phyloP scores from a whole-genome alignment of 805 yeast genomes.

The Hanseniaspora occidentalis region DNA sequence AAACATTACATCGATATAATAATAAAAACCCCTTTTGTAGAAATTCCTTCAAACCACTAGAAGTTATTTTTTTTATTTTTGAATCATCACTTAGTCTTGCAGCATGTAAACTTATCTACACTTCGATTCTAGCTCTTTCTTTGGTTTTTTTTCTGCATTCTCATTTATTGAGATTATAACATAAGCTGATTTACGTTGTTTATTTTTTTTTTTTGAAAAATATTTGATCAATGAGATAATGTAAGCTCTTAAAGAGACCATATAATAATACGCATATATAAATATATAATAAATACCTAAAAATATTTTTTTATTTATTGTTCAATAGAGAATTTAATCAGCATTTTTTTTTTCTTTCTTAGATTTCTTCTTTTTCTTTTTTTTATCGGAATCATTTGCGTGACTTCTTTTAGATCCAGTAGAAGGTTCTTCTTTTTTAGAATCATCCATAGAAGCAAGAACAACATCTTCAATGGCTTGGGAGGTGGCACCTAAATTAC shows the following conservation, averaged over 20 bases:
- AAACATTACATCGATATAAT: neutral
- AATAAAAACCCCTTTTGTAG: too few species aligned
- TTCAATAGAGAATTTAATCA: neutral
- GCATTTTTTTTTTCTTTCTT: conserved; percentile 6
- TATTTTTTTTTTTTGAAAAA: neutral
- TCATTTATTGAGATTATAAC: too few species aligned
- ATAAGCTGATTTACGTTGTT: too few species aligned
- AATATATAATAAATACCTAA: neutral
- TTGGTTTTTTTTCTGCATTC: too few species aligned
- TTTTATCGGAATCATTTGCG: conserved; percentile 6
- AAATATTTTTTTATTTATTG: neutral
- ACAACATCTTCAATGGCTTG: conserved; percentile 3
- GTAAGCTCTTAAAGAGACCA: neutral
- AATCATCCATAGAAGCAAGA: conserved; percentile 12
- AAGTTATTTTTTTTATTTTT: too few species aligned
- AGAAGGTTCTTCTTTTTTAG: conserved; percentile 23
- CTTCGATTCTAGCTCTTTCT: too few species aligned
- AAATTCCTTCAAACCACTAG: too few species aligned
- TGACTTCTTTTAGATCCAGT: conserved; percentile 3
- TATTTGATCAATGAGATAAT: neutral
- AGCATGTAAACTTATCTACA: too few species aligned
- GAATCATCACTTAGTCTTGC: too few species aligned
- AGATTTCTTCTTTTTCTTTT: conserved; percentile 6
- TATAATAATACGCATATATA: neutral
- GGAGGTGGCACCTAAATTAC: conserved; percentile 12